Evolutionary conservation across 805 yeast species (phyloP).

Genomic region (Scheffersomyces stipitis): DNA sequence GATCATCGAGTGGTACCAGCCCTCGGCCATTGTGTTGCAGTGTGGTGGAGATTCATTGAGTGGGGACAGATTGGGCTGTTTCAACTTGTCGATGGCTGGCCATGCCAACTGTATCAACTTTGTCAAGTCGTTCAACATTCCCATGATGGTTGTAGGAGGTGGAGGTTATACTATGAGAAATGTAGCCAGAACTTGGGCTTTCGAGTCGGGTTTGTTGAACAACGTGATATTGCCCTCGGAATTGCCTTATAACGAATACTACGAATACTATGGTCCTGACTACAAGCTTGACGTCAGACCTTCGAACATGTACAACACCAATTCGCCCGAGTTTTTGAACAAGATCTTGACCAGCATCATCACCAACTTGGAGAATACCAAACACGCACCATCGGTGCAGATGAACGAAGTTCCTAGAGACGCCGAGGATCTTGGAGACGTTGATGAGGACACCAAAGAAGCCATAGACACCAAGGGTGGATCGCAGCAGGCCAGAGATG

Average conservation of each 20-base stretch:
- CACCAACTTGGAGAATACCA: slow-evolving; percentile 80
- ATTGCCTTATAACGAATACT: slow-evolving; percentile 90
- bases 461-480: slow-evolving; percentile 93
- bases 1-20: slow-evolving; percentile 84
- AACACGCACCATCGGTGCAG: slow-evolving; percentile 96
- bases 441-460: slow-evolving; percentile 74
- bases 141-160: slow-evolving; percentile 93
- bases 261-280: slow-evolving; percentile 97
- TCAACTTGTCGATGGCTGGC: slow-evolving; percentile 88
- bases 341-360: slow-evolving; percentile 77
- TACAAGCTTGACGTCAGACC: slow-evolving; percentile 93
- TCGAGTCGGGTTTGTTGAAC: slow-evolving; percentile 84
- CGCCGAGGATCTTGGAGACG: slow-evolving; percentile 82
- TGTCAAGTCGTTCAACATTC: slow-evolving; percentile 82
- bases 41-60: slow-evolving; percentile 98
- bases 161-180: slow-evolving; percentile 98
- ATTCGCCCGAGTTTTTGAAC: slow-evolving; percentile 87
- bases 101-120: slow-evolving; percentile 95
- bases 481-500: slow-evolving; percentile 80
- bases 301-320: slow-evolving; percentile 94
- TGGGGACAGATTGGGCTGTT: slow-evolving; percentile 94
- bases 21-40: slow-evolving; percentile 94
- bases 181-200: slow-evolving; percentile 94
- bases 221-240: slow-evolving; percentile 63
- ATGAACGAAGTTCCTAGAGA: slow-evolving; percentile 87